Evolutionary conservation across 441 rosid genomes (phyloP).

Genomic region (Brassica hybrid): DNA sequence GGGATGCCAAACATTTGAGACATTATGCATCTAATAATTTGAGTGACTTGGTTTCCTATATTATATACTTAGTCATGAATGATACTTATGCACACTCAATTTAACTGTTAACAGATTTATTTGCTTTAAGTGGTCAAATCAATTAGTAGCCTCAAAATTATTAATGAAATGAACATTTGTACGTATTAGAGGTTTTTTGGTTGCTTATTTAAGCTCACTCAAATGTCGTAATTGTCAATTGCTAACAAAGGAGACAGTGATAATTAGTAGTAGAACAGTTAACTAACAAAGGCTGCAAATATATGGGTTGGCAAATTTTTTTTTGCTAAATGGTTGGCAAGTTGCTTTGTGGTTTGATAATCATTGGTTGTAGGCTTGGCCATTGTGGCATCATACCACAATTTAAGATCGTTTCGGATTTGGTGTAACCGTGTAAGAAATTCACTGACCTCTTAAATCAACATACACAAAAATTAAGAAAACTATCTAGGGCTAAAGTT

Average conservation of each 20-base stretch:
- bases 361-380: neutral
- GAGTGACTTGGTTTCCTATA: neutral
- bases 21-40: neutral
- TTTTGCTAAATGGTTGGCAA: too few species aligned
- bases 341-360: neutral
- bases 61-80: neutral
- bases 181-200: neutral
- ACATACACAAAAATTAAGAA: neutral
- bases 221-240: neutral
- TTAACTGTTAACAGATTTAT: neutral
- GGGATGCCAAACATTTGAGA: neutral
- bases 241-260: neutral
- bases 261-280: neutral
- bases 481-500: constrained; percentile 4
- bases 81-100: neutral
- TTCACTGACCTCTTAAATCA: neutral
- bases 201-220: neutral
- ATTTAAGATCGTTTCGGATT: neutral
- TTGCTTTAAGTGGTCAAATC: neutral
- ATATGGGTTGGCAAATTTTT: neutral
- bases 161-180: neutral
- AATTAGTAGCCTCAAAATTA: neutral
- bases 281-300: neutral
- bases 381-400: neutral
- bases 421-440: neutral